A percentile compares a stretch with the other conserved stretches of the same genome.
phyloP scores from a whole-genome alignment of 768 basidiomycete species.

The Lyophyllum shimeji region DNA sequence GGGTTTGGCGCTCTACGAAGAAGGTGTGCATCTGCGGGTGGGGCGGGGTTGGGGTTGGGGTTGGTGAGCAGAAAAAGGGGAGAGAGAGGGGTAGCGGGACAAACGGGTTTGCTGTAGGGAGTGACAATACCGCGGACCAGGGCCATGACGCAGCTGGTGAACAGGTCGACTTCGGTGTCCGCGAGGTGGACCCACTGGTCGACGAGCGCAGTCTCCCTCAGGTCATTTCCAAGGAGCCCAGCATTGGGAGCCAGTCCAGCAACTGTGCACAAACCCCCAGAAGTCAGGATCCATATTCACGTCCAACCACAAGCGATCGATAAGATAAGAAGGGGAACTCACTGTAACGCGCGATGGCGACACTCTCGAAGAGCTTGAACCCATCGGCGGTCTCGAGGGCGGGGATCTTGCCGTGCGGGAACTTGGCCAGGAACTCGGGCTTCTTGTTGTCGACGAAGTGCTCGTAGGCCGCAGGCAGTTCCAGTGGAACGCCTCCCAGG shows the following conservation, averaged over 20 bases:
- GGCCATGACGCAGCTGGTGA: conserved; percentile 32
- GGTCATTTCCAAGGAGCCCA: conserved; percentile 65
- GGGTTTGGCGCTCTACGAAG: conserved; percentile 51
- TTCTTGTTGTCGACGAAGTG: conserved; percentile 69
- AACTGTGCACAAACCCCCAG: conserved; percentile 9
- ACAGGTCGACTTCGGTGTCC: conserved; percentile 59
- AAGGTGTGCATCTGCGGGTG: conserved; percentile 53
- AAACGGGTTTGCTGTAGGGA: conserved; percentile 80
- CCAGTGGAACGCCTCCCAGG: conserved; percentile 54
- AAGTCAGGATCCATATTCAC: background rate
- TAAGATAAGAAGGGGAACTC: background rate
- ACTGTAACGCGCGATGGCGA: conserved; percentile 76
- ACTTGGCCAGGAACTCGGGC: conserved; percentile 70
- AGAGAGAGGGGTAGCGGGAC: background rate
- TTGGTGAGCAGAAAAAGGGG: background rate
- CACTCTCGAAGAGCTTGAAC: conserved; percentile 72
- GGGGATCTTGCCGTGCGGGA: conserved; percentile 81
- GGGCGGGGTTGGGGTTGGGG: background rate
- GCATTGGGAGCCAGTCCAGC: conserved; percentile 74
- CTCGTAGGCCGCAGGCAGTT: conserved; percentile 51
- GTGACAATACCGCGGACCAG: conserved; percentile 44
- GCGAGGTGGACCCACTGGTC: conserved; percentile 82
- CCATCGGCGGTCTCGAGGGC: conserved; percentile 74
- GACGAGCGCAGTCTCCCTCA: conserved; percentile 70
- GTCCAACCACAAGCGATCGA: background rate